Evolutionary conservation across 352 stramenopile species (phyloP).

Genomic region (Phytophthora boehmeriae): DNA sequence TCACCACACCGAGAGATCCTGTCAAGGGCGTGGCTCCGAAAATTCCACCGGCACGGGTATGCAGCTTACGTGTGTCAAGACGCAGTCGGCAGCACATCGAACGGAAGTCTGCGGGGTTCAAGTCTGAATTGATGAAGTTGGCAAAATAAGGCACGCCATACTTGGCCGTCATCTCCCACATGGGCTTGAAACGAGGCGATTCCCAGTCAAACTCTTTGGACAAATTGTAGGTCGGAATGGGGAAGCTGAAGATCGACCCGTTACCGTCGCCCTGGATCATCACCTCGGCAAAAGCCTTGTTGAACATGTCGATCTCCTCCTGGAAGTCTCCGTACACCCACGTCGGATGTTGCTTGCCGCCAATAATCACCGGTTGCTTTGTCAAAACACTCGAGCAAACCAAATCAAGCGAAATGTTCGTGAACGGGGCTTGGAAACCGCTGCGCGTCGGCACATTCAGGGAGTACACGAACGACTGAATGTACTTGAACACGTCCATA

Average conservation of each 20-base stretch:
- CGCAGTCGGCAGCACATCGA: slow-evolving; percentile 38
- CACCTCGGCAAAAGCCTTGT: slow-evolving; percentile 37
- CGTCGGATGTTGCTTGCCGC: slow-evolving; percentile 26
- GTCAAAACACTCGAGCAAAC: slow-evolving; percentile 28
- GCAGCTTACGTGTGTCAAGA: slow-evolving; percentile 35
- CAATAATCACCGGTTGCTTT: slow-evolving; percentile 33
- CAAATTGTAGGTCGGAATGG: slow-evolving; percentile 39
- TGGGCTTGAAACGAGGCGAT: slow-evolving; percentile 29
- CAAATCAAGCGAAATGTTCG: slow-evolving; percentile 37
- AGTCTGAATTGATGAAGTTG: slow-evolving; percentile 38
- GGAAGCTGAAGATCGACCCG: slow-evolving; percentile 41
- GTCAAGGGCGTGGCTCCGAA: slow-evolving; percentile 34
- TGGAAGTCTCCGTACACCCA: slow-evolving; percentile 40
- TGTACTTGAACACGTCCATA: slow-evolving; percentile 37
- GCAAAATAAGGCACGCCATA: slow-evolving; percentile 39
- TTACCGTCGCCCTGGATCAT: slow-evolving; percentile 40
- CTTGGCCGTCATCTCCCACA: slow-evolving; percentile 41
- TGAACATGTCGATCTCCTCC: slow-evolving; percentile 39
- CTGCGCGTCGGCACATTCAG: slow-evolving; percentile 34
- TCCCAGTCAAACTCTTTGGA: slow-evolving; percentile 39
- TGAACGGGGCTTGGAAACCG: slow-evolving; percentile 37
- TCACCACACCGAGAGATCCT: slow-evolving; percentile 38
- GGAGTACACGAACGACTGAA: slow-evolving; percentile 41
- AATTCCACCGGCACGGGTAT: slow-evolving; percentile 34
- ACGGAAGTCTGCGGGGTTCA: slow-evolving; percentile 33